Evolutionary conservation across 139 green algal genomes (phyloP), one percentile per base, ranked within the genome.

Genomic region (Spirogloea muscicola): DNA sequence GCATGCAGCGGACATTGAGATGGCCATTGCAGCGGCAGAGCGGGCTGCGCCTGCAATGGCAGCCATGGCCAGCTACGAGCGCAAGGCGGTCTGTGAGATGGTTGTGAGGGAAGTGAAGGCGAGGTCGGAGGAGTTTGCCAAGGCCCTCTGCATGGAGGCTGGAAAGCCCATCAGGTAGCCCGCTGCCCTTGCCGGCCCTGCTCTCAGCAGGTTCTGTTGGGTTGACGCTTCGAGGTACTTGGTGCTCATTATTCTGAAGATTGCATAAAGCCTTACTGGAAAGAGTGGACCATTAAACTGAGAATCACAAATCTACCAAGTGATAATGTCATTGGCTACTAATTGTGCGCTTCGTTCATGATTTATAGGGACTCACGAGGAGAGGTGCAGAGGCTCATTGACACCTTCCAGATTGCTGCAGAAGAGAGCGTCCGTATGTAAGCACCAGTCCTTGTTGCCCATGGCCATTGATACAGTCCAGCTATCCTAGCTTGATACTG

Each of bases 151-250:
- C 10, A 27, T 72, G 38, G 63, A 72, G 34, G 63, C 63, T 7
- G 63, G 63, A 25, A 72, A 72, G 63, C 37, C 63, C 38, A 72
- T 72, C 10, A 68, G 27, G 59, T 68, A 36, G n/a, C n/a, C n/a
- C n/a, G n/a, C n/a, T n/a, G n/a, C n/a, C n/a, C n/a, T n/a, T n/a
- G n/a, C n/a, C n/a, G n/a, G n/a, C n/a, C n/a, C n/a, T n/a, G n/a
- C n/a, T n/a, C n/a, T n/a, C n/a, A n/a, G n/a, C n/a, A n/a, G n/a
- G n/a, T n/a, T n/a, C n/a, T n/a, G n/a, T n/a, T n/a, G n/a, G n/a
- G n/a, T n/a, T n/a, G n/a, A n/a, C n/a, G n/a, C n/a, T n/a, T n/a
- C n/a, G n/a, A n/a, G n/a, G n/a, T n/a, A n/a, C n/a, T n/a, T n/a
- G n/a, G n/a, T n/a, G n/a, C n/a, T n/a, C n/a, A n/a, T n/a, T n/a